Evolutionary conservation across 2,329 filamentous ascomycete genomes (phyloP).

Genomic region (Beauveria sp.): DNA sequence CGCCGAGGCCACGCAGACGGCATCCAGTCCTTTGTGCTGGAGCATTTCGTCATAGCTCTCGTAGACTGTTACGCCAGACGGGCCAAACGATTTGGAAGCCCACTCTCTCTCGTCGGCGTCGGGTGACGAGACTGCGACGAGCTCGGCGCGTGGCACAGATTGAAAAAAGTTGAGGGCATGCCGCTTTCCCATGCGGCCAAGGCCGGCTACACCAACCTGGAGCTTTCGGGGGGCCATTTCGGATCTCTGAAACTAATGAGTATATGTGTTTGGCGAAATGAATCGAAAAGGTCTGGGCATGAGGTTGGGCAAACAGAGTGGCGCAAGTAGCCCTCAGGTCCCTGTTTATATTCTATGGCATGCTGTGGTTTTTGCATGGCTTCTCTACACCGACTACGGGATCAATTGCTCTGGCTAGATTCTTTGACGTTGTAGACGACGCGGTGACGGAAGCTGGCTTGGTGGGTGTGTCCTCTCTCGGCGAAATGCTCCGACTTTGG

Average conservation of each 20-base stretch:
- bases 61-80: background rate
- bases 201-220: conserved; percentile 39
- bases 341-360: background rate
- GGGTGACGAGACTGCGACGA: conserved; percentile 42
- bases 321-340: background rate
- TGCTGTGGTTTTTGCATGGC: background rate
- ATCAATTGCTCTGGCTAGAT: background rate
- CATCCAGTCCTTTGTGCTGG: background rate
- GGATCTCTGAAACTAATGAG: background rate
- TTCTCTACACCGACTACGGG: background rate
- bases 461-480: background rate
- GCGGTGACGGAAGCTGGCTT: background rate
- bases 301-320: background rate
- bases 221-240: conserved; percentile 20
- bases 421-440: background rate
- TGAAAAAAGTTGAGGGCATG: conserved; percentile 42
- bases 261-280: background rate
- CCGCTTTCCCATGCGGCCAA: conserved; percentile 45
- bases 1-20: background rate
- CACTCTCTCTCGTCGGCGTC: conserved; percentile 36
- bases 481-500: background rate
- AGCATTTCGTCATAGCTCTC: background rate
- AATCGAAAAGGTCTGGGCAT: background rate
- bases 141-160: conserved; percentile 36
- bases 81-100: conserved; percentile 38